phyloP scores from a whole-genome alignment of 2,329 filamentous ascomycete genomes.

The Nemania sp. region DNA sequence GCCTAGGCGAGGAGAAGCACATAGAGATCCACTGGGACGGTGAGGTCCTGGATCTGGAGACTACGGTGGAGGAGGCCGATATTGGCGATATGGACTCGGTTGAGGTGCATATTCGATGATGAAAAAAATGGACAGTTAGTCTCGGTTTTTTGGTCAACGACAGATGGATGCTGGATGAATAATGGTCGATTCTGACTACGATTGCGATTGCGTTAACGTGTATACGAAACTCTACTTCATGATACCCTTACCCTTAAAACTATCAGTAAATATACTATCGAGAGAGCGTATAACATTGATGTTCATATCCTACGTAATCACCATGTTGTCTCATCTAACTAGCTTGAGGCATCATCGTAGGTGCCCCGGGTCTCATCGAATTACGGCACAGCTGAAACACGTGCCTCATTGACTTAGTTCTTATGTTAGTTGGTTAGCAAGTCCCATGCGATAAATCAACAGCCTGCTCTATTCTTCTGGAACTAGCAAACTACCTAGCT shows the following conservation, averaged over 20 bases:
- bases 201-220: slow-evolving; percentile 10
- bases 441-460: neutral
- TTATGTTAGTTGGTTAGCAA: neutral
- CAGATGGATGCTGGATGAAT: slow-evolving; percentile 5
- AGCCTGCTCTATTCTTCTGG: neutral
- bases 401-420: neutral
- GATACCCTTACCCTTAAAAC: slow-evolving; percentile 29
- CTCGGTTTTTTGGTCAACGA: neutral
- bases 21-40: slow-evolving; percentile 81
- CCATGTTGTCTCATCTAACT: neutral
- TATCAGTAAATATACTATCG: neutral
- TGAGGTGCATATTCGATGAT: slow-evolving; percentile 75
- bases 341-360: neutral
- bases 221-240: slow-evolving; percentile 26
- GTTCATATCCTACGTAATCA: neutral
- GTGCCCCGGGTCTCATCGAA: neutral
- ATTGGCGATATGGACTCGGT: slow-evolving; percentile 80
- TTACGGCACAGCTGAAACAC: neutral
- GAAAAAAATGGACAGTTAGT: neutral
- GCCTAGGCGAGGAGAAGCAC: slow-evolving; percentile 62
- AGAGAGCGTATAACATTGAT: neutral
- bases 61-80: slow-evolving; percentile 73
- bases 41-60: slow-evolving; percentile 72
- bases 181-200: neutral
- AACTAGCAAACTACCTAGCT: neutral